A percentile compares a stretch with the other conserved stretches of the same genome.
phyloP scores from a whole-genome alignment of 257 asterid species.

The Solanum rostratum region DNA sequence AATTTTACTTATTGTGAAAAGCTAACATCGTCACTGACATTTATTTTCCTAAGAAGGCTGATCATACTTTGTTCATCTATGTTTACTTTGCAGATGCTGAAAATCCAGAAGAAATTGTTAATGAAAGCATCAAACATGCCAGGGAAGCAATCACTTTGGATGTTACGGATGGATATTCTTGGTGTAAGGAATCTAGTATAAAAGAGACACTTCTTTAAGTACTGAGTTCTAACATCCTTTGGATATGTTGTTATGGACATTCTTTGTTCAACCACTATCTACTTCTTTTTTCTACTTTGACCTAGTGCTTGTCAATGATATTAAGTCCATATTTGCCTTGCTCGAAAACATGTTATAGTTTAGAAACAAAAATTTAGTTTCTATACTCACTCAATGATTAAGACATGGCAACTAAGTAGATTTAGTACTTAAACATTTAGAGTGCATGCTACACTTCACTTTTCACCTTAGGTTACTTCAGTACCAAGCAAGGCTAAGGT shows the following conservation, averaged over 20 bases:
- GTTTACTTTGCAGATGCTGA: slow-evolving; percentile 53
- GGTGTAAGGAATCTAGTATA: slow-evolving; percentile 51
- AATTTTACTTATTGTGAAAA: not conserved
- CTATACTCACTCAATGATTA: not conserved
- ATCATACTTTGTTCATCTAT: slow-evolving; percentile 1
- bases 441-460: not conserved
- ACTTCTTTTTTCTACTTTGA: not conserved
- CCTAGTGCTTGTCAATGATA: not conserved
- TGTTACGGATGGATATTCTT: slow-evolving; percentile 70
- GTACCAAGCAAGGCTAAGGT: not conserved
- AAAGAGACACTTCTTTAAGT: not conserved
- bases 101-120: slow-evolving; percentile 57
- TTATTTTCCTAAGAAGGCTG: not conserved
- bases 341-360: not conserved
- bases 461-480: not conserved
- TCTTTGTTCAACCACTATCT: not conserved
- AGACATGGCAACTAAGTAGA: not conserved
- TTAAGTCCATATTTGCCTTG: not conserved
- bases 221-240: not conserved
- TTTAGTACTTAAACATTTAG: not conserved
- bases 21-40: not conserved
- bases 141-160: slow-evolving; percentile 80
- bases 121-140: slow-evolving; percentile 85
- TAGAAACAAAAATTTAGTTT: not conserved
- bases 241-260: not conserved